Base-by-base conservation (phyloP, 2,329 filamentous ascomycete species). In the Calonectria fujianensis region DNA sequence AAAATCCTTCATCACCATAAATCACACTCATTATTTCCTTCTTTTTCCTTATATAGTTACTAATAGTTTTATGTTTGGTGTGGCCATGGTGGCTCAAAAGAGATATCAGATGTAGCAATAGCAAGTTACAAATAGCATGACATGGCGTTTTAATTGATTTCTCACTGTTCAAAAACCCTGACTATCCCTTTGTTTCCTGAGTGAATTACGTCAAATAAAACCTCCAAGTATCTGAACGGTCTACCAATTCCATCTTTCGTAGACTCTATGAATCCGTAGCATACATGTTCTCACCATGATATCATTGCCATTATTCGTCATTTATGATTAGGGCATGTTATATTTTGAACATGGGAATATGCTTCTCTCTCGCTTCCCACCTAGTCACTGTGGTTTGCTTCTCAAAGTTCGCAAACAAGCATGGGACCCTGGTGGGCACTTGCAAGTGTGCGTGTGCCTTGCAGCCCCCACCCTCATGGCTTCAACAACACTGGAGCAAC, bases 61-160 rank as follows among this genome's bases (percentile, higher is more conserved):
- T 66, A 59, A 70, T 70, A 41, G 27, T 18, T 61, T 29, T 32
- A 24, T 45, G 52, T 63, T 57, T 61, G 52, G 39, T 65, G 50
- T 39, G 57, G 57, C 45, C 54, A 48, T 63, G 35, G n/a, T 65
- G 57, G 61, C 41, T 54, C 16, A 45, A 67, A 31, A 67, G 41
- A 69, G 29, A 72, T 48, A 68, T n/a, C 68, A 50, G 39, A 52
- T 65, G 54, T 32, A 75, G 61, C 68, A 69, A 77, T 74, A 67
- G 75, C 68, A 69, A 75, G 35, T 65, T 52, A 61, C 57, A 57
- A 48, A 74, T 63, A 71, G 75, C 78, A 80, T 81, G 74, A 72
- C 70, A 73, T 70, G 79, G 79, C 79, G 79, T 81, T 79, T 65
- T 63, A 64, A 73, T 72, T 50, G 71, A 71, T 51, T 64, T 29